These are phyloP conservation scores for Monosporascus sp. DNA, from an alignment of 2,329 filamentous ascomycete genomes.

Conservation along the genomic window DNA sequence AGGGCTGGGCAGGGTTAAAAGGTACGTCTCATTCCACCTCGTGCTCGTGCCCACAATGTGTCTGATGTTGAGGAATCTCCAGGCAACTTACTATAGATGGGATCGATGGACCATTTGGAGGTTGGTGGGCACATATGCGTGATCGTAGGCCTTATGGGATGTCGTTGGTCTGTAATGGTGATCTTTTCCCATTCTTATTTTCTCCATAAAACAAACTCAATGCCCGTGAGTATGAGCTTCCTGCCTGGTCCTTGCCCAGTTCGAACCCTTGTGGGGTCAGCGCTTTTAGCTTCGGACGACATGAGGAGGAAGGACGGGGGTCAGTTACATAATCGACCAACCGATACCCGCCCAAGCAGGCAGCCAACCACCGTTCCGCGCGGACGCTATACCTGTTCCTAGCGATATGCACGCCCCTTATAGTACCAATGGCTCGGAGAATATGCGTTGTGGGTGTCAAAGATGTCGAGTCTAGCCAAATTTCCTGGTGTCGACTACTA, in stretches of 20 bases:
- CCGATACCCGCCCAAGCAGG: background rate
- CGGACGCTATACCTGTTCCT: slow-evolving; percentile 19
- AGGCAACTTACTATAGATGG: no score
- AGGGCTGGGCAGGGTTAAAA: no score
- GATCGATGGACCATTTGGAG: no score
- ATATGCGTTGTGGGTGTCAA: no score
- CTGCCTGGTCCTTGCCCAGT: slow-evolving; percentile 5
- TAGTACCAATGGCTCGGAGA: background rate
- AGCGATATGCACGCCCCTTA: slow-evolving; percentile 5
- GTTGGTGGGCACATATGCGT: background rate
- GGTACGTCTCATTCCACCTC: no score
- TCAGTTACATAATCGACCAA: no score
- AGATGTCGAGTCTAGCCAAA: no score
- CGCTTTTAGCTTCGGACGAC: no score
- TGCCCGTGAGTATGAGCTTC: slow-evolving; percentile 8
- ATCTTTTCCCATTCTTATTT: slow-evolving; percentile 15
- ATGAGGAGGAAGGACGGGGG: no score
- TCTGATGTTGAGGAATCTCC: no score
- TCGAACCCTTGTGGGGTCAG: background rate
- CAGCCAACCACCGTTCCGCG: background rate
- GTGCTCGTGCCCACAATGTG: no score
- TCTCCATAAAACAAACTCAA: slow-evolving; percentile 16
- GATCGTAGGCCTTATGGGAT: slow-evolving; percentile 2
- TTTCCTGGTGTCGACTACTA: no score
- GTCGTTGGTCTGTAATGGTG: slow-evolving; percentile 10